Base-by-base conservation (phyloP, 2,329 filamentous ascomycete species). In the Colletotrichum kahawae region DNA sequence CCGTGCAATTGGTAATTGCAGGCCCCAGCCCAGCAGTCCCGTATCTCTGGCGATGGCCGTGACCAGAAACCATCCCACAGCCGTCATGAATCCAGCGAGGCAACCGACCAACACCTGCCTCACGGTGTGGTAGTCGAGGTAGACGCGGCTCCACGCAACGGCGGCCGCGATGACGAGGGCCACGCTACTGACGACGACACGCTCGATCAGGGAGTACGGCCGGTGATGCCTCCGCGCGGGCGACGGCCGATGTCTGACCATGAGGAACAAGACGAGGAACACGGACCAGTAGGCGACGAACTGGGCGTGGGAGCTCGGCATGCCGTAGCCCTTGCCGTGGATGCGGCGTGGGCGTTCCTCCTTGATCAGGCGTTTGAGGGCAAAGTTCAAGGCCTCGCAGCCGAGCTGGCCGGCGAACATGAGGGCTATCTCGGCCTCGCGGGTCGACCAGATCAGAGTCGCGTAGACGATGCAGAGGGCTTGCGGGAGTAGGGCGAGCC, bases 251-350 rank as follows among this genome's bases (percentile, higher is more conserved):
- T 98, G 95, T 76, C 96, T 91, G 75, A 96, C 87, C 60, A 98
- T 89, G 59, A 99, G 89, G 87, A 98, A 98, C 24, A 99, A 88
- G 29, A 92, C 89, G 75, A 98, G 86, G 77, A 94, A 97, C 72
- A 98, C 87, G 73, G 95, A 93, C 90, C 98, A 98, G 88, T 95
- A 99, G 71, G 94, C 91, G 76, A 96, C 94, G 83, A 98, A 99
- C 86, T 99, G 97, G 10, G 97, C 94, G 85, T 99, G 97, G 48
- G 96, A 98, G 59, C 87, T 90, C 68, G 97, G 97, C 97, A 99
- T 99, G 79, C 97, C 97, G 82, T 99, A 99, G 77, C 97, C 97
- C 84, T 98, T 98, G 71, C 95, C 96, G 81, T 96, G 92, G 89
- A 88, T 93, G 91, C 93, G 93, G 77, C 89, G 91, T 33, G 97